Percentiles rank a stretch among this genome's conserved stretches.
phyloP scores from a whole-genome alignment of 1,139 yeast species.

The Suhomyces terraborum region DNA sequence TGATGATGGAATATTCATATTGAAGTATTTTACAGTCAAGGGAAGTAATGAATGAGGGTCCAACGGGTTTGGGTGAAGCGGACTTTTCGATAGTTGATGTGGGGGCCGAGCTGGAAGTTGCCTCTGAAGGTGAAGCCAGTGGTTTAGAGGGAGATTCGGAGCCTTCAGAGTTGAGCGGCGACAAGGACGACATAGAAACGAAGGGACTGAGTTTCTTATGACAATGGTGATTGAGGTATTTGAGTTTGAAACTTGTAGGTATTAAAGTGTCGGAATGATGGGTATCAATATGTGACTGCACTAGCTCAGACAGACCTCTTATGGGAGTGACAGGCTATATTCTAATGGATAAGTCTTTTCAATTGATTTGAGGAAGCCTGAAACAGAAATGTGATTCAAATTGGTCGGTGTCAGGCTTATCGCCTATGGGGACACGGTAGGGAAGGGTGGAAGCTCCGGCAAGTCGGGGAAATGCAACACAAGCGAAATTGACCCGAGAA shows the following conservation, averaged over 20 bases:
- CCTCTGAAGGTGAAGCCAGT: background rate
- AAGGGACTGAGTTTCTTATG: background rate
- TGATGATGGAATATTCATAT: conserved; percentile 41
- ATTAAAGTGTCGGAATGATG: too few species aligned
- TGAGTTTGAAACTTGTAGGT: background rate
- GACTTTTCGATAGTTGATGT: background rate
- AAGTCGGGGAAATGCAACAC: background rate
- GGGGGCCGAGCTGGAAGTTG: background rate
- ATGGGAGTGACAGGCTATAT: too few species aligned
- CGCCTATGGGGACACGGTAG: background rate
- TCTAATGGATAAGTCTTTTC: background rate
- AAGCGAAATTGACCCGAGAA: background rate
- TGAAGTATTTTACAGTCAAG: conserved; percentile 43
- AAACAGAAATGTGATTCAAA: background rate
- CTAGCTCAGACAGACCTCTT: too few species aligned
- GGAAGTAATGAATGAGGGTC: conserved; percentile 21
- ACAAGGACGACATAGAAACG: conserved; percentile 7
- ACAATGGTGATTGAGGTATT: background rate
- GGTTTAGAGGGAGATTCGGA: background rate
- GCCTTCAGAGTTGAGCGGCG: background rate
- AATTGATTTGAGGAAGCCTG: background rate
- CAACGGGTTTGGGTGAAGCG: conserved; percentile 1
- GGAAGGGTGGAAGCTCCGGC: conserved; percentile 1
- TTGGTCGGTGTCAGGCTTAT: background rate
- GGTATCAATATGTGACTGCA: too few species aligned